Evolutionary conservation across 73 alveolate genomes (phyloP).

Genomic region (Vitrella brassicaformis): DNA sequence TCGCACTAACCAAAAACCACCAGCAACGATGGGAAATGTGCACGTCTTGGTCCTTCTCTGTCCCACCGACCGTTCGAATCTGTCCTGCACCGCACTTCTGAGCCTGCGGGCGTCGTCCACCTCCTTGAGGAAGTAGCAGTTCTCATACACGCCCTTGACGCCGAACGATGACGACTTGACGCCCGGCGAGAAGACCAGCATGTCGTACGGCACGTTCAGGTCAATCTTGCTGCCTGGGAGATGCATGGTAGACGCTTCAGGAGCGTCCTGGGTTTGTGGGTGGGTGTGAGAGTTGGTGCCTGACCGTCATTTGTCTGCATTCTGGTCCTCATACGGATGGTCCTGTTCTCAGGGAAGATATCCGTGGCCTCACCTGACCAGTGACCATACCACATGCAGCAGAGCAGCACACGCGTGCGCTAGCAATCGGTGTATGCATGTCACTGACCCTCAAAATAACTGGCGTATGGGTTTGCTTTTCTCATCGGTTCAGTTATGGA

Average conservation of each 20-base stretch:
- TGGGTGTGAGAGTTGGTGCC: background rate
- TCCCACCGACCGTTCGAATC: too few relatives aligned
- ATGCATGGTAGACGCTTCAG: too few relatives aligned
- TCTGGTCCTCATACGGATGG: background rate
- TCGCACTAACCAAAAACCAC: too few relatives aligned
- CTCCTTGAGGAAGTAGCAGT: slow-evolving; percentile 16
- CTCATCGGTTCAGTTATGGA: slow-evolving; percentile 9
- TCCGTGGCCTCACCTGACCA: too few relatives aligned
- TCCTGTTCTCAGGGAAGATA: too few relatives aligned
- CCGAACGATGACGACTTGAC: background rate
- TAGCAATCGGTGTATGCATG: too few relatives aligned
- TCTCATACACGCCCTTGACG: slow-evolving; percentile 2
- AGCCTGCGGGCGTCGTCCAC: slow-evolving; percentile 24
- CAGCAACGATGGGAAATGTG: too few relatives aligned
- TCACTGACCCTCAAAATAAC: too few relatives aligned
- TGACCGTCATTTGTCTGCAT: background rate
- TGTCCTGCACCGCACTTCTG: slow-evolving; percentile 8
- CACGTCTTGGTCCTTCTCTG: too few relatives aligned
- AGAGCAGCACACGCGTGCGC: background rate
- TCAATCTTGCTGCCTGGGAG: background rate
- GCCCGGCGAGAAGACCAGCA: background rate
- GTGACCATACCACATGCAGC: background rate
- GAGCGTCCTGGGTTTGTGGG: too few relatives aligned
- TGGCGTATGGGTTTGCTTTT: too few relatives aligned
- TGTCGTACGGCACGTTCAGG: background rate